These are phyloP conservation scores for Ustilago sp. DNA, from an alignment of 1,284 basidiomycete species.

Conservation along the genomic window DNA sequence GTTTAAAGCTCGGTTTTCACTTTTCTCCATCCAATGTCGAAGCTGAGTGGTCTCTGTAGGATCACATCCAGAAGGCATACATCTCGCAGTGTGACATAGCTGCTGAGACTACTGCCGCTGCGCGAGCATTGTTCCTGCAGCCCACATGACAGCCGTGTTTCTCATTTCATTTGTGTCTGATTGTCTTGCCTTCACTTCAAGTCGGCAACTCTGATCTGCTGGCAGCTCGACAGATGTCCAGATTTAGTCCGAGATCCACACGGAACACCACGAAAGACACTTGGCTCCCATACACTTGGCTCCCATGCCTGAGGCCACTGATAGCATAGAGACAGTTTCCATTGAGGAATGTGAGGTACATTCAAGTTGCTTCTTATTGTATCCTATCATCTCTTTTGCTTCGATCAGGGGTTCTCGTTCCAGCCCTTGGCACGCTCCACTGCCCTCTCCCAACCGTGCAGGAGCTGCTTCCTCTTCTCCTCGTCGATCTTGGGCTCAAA, in stretches of 20 bases:
- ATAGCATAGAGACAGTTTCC: conserved; percentile 4
- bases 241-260: neutral
- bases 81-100: neutral
- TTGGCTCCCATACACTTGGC: neutral
- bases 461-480: conserved; percentile 68
- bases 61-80: neutral
- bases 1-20: conserved; percentile 10
- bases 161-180: neutral
- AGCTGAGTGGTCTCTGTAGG: neutral
- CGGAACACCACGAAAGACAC: neutral
- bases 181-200: neutral
- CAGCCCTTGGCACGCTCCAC: conserved; percentile 60
- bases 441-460: conserved; percentile 63
- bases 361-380: neutral
- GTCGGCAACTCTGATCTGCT: neutral
- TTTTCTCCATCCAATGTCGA: neutral
- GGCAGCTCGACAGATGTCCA: neutral
- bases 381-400: neutral
- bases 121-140: neutral
- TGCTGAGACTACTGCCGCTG: neutral
- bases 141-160: neutral
- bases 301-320: too few relatives aligned
- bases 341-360: neutral
- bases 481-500: conserved; percentile 78
- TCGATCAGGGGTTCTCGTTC: conserved; percentile 50